These are phyloP conservation scores for Alternaria ventricosa DNA, from an alignment of 2,329 filamentous ascomycete genomes.

Conservation along the genomic window DNA sequence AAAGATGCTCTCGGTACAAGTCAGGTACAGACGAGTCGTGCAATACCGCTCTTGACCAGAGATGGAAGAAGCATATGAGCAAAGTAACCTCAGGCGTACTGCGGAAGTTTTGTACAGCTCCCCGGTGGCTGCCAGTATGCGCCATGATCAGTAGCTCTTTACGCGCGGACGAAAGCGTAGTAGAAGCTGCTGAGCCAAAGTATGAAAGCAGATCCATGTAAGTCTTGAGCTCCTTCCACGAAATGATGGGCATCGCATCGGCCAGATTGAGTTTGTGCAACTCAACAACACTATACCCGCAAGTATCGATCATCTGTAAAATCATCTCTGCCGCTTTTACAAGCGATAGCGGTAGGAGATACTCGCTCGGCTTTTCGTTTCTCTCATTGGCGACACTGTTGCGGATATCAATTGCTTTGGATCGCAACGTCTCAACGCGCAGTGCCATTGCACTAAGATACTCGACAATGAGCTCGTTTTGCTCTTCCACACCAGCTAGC, in stretches of 20 bases:
- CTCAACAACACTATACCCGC: neutral
- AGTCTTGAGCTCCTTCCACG: neutral
- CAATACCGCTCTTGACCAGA: neutral
- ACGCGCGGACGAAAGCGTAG: neutral
- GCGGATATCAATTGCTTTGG: neutral
- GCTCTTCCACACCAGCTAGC: neutral
- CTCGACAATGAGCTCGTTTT: neutral
- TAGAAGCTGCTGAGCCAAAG: neutral
- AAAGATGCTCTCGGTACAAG: neutral
- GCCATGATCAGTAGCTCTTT: neutral
- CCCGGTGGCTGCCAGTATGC: neutral
- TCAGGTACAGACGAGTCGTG: neutral
- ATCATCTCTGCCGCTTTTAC: neutral
- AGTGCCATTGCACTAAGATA: neutral
- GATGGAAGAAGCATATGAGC: neutral
- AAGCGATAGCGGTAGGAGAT: neutral
- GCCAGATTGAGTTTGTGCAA: neutral
- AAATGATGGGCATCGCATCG: neutral
- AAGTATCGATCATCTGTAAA: neutral
- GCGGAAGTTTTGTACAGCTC: neutral
- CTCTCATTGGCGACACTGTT: neutral
- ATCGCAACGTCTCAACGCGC: neutral
- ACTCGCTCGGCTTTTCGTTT: neutral
- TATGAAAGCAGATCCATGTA: neutral
- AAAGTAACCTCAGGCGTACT: neutral